phyloP scores from a whole-genome alignment of 1,284 basidiomycete genomes.

The Ustilago esculenta region DNA sequence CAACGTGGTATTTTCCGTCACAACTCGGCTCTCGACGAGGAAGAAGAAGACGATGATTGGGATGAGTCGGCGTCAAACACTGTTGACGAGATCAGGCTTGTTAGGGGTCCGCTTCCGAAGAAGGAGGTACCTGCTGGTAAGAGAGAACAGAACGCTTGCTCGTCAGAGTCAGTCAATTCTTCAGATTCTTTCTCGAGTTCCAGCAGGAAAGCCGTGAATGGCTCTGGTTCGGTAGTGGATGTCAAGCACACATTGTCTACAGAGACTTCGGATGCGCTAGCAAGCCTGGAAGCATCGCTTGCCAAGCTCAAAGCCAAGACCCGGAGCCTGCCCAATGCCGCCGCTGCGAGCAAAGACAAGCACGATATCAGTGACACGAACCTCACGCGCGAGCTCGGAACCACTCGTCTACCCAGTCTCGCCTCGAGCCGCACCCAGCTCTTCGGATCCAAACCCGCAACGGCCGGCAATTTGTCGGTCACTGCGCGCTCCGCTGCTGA shows the following conservation, averaged over 20 bases:
- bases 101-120: slow-evolving; percentile 20
- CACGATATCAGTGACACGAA: not conserved
- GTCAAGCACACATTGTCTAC: slow-evolving; percentile 37
- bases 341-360: slow-evolving; percentile 8
- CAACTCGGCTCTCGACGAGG: slow-evolving; percentile 15
- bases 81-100: slow-evolving; percentile 29
- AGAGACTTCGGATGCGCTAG: slow-evolving; percentile 44
- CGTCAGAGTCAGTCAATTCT: slow-evolving; percentile 5
- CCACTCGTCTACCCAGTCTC: slow-evolving; percentile 6
- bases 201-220: slow-evolving; percentile 5
- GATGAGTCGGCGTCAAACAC: slow-evolving; percentile 12
- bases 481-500: slow-evolving; percentile 14
- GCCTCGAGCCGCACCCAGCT: slow-evolving; percentile 15
- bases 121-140: not conserved
- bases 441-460: slow-evolving; percentile 8
- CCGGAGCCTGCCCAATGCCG: slow-evolving; percentile 6
- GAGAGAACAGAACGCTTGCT: not conserved
- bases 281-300: slow-evolving; percentile 47
- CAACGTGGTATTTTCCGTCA: slow-evolving; percentile 50
- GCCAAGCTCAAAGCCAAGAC: slow-evolving; percentile 37
- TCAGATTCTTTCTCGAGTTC: not conserved
- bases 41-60: slow-evolving; percentile 21
- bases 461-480: slow-evolving; percentile 12
- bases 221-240: slow-evolving; percentile 16
- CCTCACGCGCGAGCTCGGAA: slow-evolving; percentile 22